Evolutionary conservation across 1,284 basidiomycete species (phyloP), one percentile per base, ranked within the genome.

Genomic region (Mycena citricolor): DNA sequence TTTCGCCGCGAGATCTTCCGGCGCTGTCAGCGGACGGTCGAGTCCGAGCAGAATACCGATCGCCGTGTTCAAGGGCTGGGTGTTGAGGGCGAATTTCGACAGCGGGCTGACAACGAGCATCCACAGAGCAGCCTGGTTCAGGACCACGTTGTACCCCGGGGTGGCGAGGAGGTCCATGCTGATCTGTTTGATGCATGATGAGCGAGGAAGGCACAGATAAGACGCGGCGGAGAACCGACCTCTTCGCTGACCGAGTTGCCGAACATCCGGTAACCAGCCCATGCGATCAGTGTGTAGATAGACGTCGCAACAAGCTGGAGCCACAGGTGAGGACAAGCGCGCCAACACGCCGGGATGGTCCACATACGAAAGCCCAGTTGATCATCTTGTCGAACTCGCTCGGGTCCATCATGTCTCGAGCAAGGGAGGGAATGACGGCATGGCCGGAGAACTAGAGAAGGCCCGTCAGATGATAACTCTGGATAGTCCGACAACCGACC

Each of bases 251-350:
- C 90, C 17, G 61, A 57, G 51, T 79, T 71, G 8, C 93, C 94
- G 59, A 94, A 94, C 94, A 97, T 97, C 16, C 90, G 65, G 56
- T 97, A 97, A 1, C 94, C 94, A 11, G 83, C 83, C 38, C 79
- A 81, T n/a, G 90, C 94, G 39, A 95, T 86, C 5, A 87, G 54
- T 16, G 84, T 72, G 54, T 94, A 94, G 23, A 94, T 73, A 22
- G 74, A 66, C 0, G 89, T 92, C 3, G 93, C 84, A 29, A 87
- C 74, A n/a, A 75, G 57, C 79, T 93, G n/a, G 12, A 4, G 59
- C 35, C 12, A 23, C 39, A 17, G 28, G 56, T 23, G 36, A 33
- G 52, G 22, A 26, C 12, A 12, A 41, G 26, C 21, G n/a, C 34
- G 42, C 44, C 39, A 21, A 12, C 25, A n/a, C 37, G 16, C 11